Conservation (phyloP, 192 early-diverging fungal genomes). For the Coemansia sp. region DNA sequence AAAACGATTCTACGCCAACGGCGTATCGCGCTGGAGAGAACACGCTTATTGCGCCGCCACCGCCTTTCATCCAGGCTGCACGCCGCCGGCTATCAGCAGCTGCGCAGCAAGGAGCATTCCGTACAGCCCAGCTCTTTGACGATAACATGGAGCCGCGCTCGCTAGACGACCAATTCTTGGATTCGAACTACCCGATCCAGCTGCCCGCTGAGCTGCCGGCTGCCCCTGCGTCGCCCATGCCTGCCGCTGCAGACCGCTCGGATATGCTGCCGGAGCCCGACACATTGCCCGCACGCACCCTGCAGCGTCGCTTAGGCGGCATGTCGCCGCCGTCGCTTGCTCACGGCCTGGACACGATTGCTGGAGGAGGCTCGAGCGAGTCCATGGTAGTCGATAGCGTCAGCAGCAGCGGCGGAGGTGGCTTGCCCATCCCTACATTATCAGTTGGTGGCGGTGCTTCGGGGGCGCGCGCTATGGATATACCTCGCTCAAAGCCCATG, state of each 20-base stretch:
- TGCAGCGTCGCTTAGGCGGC: slow-evolving; percentile 38
- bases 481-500: slow-evolving; percentile 21
- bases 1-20: slow-evolving; percentile 20
- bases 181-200: slow-evolving; percentile 58
- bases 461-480: slow-evolving; percentile 29
- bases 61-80: slow-evolving; percentile 51
- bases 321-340: slow-evolving; percentile 10
- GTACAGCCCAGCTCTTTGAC: slow-evolving; percentile 16
- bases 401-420: slow-evolving; percentile 5
- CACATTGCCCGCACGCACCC: slow-evolving; percentile 45
- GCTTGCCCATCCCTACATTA: slow-evolving; percentile 8
- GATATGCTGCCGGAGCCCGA: slow-evolving; percentile 56
- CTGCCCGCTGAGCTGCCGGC: slow-evolving; percentile 50
- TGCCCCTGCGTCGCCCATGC: slow-evolving; percentile 15
- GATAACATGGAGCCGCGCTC: slow-evolving; percentile 39
- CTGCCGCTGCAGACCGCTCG: slow-evolving; percentile 42
- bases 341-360: slow-evolving; percentile 14
- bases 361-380: slow-evolving; percentile 19
- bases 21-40: slow-evolving; percentile 40
- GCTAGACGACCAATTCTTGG: slow-evolving; percentile 57
- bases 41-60: slow-evolving; percentile 38
- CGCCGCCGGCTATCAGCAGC: slow-evolving; percentile 40
- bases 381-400: slow-evolving; percentile 21
- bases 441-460: neutral
- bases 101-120: slow-evolving; percentile 31